These are phyloP conservation scores for Cavenderia fasciculata DNA, from an alignment of 78 protist genomes.

Conservation along the genomic window DNA sequence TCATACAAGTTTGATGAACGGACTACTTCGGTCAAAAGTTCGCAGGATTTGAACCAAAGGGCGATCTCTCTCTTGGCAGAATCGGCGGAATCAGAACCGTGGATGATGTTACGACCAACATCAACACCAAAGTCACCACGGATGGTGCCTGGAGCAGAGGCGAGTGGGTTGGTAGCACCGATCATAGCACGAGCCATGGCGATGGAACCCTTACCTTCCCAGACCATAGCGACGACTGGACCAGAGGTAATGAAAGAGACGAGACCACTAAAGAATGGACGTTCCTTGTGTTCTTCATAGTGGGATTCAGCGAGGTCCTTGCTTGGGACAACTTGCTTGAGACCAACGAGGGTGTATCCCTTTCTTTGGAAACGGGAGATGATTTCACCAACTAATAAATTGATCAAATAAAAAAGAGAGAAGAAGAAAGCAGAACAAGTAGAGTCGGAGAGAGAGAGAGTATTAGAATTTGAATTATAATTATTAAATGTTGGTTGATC, in stretches of 20 bases:
- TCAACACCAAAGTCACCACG: slow-evolving; percentile 90
- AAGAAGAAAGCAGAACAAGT: not conserved
- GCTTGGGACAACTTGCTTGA: slow-evolving; percentile 83
- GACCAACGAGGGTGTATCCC: slow-evolving; percentile 88
- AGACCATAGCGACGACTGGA: slow-evolving; percentile 92
- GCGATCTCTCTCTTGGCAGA: slow-evolving; percentile 78
- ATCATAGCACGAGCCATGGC: slow-evolving; percentile 73
- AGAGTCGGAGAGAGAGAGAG: not conserved
- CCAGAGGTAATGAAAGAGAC: slow-evolving; percentile 85
- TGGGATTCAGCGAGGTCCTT: slow-evolving; percentile 80
- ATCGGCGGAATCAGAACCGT: slow-evolving; percentile 86
- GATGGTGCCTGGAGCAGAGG: slow-evolving; percentile 87
- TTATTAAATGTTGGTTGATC: no score
- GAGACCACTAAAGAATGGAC: slow-evolving; percentile 86
- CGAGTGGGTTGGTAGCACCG: slow-evolving; percentile 86
- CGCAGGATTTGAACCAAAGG: slow-evolving; percentile 87
- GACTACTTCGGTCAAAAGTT: no score
- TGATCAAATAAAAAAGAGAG: not conserved
- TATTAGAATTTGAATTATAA: no score
- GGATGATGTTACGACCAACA: slow-evolving; percentile 87
- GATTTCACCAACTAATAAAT: slow-evolving; percentile 92
- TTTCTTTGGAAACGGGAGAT: slow-evolving; percentile 89
- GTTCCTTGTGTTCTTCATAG: slow-evolving; percentile 81
- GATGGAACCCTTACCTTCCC: slow-evolving; percentile 91
- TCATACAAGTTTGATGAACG: no score